Base-by-base conservation (phyloP, 2,329 filamentous ascomycete genomes). In the Beauveria sp. region DNA sequence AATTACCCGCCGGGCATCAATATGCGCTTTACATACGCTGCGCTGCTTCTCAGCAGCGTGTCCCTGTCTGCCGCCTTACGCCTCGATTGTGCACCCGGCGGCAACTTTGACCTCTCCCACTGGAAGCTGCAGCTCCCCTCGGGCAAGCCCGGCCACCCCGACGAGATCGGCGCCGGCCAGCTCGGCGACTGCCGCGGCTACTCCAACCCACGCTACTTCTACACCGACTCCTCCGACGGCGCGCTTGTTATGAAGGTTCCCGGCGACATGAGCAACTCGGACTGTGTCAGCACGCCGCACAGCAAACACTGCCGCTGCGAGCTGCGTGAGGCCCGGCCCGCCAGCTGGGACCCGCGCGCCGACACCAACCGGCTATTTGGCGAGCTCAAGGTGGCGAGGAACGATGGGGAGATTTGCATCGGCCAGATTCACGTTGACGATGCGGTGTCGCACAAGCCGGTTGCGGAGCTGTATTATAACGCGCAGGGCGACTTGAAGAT, bases 291-390 rank as follows among this genome's bases (percentile, higher is more conserved):
- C 2, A 78, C 76, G 0, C 64, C 70, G 1, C 71, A 76, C 67
- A 76, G 74, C 66, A 61, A 72, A 51, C 76, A 78, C 64, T 78
- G 76, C 65, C 75, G 75, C 31, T 76, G 73, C 10, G 76, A 78
- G 65, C 67, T 79, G 14, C 74, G 75, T 20, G 76, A 79, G 67
- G 62, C 57, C 18, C 66, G 56, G 34, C 74, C 73, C 1, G 68
- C 55, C 3, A 69, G 63, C 54, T 72, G 75, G 74, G 66, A 70
- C 49, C 73, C 75, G 8, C 71, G 67, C 12, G 66, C 62, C n/a
- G 54, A 62, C 4, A 66, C 64, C n/a, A 77, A 76, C 64, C 65
- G 67, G 3, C 67, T 77, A n/a, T 70, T 63, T 20, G 73, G 68
- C 2, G 66, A 66, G 0, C 66, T 78, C 7, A 63, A 66, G 43